Evolutionary conservation across 2,329 filamentous ascomycete genomes (phyloP), one percentile per base, ranked within the genome.

Genomic region (Alternaria infectoria): DNA sequence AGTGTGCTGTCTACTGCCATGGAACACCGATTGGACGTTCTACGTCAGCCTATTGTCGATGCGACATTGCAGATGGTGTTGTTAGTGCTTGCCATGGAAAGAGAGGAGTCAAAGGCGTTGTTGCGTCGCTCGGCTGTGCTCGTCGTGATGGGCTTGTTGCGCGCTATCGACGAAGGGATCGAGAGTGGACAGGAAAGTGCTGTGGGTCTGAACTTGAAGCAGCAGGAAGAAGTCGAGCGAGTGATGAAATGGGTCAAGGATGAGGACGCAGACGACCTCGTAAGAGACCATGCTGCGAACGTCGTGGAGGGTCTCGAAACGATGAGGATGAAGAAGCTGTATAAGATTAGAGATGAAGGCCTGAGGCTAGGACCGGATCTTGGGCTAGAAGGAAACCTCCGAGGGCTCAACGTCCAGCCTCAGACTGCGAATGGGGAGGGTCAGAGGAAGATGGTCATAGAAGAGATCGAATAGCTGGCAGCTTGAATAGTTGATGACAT

Each of bases 191-290:
- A 65, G 21, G 67, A 75, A 9, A 55, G 43, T 13, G 84, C 83
- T 0, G 88, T 89, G 63, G 86, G 85, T 1, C 80, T 89, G 45
- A 86, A 83, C 2, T 81, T 84, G 15, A 79, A 83, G 64, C 89
- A 86, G 71, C 83, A 87, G 54, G 83, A 85, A 26, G 88, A 92
- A 58, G 85, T 93, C n/a, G 78, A 85, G 69, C 83, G 86, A 51
- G 86, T 90, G 10, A 75, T 93, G 44, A 78, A 80, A 55, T 93
- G 92, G 77, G 83, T 91, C n/a, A 83, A 84, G 7, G 83, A 81
- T 43, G 89, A 88, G 23, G 91, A 93, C 76, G 85, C 83, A 23
- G 91, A 93, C 74, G 89, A 86, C 0, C 79, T 93, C 45, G 91
- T 92, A 11, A 85, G 85, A 65, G 85, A 89, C 69, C 90, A 93